Evolutionary conservation across 2,329 filamentous ascomycete species (phyloP), one percentile per base, ranked within the genome.

Genomic region (Bimuria novae-zelandiae): DNA sequence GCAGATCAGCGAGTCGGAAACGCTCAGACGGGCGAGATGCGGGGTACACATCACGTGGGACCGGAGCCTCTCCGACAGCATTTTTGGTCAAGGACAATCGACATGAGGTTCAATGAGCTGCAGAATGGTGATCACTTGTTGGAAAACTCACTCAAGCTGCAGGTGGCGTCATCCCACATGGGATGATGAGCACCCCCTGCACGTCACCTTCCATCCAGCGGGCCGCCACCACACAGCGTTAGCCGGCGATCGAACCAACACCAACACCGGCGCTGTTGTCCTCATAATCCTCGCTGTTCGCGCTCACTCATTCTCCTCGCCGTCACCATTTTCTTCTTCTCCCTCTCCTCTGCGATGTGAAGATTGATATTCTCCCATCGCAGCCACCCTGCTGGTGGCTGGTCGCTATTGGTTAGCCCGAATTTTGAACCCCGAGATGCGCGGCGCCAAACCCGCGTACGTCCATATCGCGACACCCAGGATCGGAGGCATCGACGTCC

Each of bases 391-490:
- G 30, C n/a, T 12, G 29, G 23, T 2, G 12, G 17, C 11, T 29
- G 40, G 12, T 4, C n/a, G 29, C 21, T 14, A 45, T 45, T 45
- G 42, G 42, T 30, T 35, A 33, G 42, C 21, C 42, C 10, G 12
- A n/a, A n/a, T 41, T 27, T 44, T 33, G 17, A 29, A 47, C 32
- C 44, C 44, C 44, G 44, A 47, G 32, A 37, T 36, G 19, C 32
- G 44, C 32, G 32, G 44, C 44, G 44, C 33, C 44, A 47, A 36
- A 29, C 21, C 44, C 44, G 44, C 44, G 32, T 47, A 29, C 23
- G 42, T n/a, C 29, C 44, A 47, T 37, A 37, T 47, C 44, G 44
- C 32, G 23, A 30, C 32, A 37, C 43, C 43, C 30, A 25, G 44
- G 32, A 47, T 37, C 44, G 25, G 25, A 27, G 25, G 22, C 30